These are phyloP conservation scores for Trifolium subterraneum DNA, from an alignment of 306 rosid species.

Conservation along the genomic window DNA sequence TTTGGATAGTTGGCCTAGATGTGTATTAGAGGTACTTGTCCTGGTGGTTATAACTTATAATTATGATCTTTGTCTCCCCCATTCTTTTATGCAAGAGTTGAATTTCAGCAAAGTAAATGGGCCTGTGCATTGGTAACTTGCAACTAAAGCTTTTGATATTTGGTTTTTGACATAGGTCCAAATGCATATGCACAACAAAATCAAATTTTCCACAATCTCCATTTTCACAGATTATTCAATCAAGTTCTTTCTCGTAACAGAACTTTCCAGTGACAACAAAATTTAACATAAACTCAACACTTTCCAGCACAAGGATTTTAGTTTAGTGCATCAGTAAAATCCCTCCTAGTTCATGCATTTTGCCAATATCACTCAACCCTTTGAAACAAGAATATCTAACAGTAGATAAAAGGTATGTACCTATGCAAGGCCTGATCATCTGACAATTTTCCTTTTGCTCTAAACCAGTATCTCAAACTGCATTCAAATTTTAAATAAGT, in stretches of 20 bases:
- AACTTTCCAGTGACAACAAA: constrained; percentile 24
- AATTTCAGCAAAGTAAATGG: constrained; percentile 17
- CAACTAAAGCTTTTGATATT: neutral
- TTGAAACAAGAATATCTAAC: constrained; percentile 26
- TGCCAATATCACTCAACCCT: constrained; percentile 28
- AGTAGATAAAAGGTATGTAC: constrained; percentile 47
- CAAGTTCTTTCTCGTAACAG: constrained; percentile 14
- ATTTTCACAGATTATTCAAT: constrained; percentile 27
- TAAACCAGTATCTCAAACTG: constrained; percentile 93
- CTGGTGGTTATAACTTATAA: neutral
- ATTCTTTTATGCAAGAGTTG: constrained; percentile 9
- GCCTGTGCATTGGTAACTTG: neutral
- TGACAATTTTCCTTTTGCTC: constrained; percentile 85
- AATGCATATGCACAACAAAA: constrained; percentile 10
- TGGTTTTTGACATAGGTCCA: neutral
- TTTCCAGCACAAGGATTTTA: neutral
- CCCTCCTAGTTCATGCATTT: constrained; percentile 27
- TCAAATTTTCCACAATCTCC: neutral
- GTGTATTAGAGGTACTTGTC: constrained; percentile 12
- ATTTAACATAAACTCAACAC: constrained; percentile 11
- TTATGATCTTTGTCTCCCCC: neutral
- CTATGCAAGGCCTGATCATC: constrained; percentile 98
- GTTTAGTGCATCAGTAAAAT: constrained; percentile 22
- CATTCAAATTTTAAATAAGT: constrained; percentile 44
- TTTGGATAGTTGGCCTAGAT: constrained; percentile 14